Conservation (phyloP, 345 rosid genomes). For the Streptanthus diversifolius region DNA sequence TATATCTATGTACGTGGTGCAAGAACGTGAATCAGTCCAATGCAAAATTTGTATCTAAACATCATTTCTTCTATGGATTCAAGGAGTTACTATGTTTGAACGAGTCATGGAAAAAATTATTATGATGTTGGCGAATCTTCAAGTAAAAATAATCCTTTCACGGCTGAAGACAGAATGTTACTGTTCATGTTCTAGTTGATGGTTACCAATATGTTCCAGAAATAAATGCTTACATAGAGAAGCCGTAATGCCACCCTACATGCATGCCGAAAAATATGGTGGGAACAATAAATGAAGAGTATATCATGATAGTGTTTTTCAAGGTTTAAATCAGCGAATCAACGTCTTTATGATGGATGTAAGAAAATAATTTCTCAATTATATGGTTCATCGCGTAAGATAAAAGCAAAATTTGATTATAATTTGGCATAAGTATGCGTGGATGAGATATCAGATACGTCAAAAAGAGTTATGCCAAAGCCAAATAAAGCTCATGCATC, state of each 20-base stretch:
- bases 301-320: not conserved
- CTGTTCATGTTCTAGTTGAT: not conserved
- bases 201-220: not conserved
- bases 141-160: too few species aligned
- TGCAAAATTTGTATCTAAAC: not conserved
- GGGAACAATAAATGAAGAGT: not conserved
- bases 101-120: not conserved
- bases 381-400: not conserved
- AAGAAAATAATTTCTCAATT: not conserved
- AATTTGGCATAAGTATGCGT: not conserved
- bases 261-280: not conserved
- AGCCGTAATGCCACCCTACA: too few species aligned
- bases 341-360: not conserved
- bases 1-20: not conserved
- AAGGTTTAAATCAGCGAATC: not conserved
- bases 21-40: not conserved
- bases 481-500: not conserved
- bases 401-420: not conserved
- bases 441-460: not conserved
- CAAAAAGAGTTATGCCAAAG: not conserved
- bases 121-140: not conserved
- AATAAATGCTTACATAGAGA: not conserved
- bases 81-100: not conserved
- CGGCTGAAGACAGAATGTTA: not conserved
- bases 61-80: not conserved